Evolutionary conservation across 345 rosid genomes (phyloP).

Genomic region (Euphorbia peplus): DNA sequence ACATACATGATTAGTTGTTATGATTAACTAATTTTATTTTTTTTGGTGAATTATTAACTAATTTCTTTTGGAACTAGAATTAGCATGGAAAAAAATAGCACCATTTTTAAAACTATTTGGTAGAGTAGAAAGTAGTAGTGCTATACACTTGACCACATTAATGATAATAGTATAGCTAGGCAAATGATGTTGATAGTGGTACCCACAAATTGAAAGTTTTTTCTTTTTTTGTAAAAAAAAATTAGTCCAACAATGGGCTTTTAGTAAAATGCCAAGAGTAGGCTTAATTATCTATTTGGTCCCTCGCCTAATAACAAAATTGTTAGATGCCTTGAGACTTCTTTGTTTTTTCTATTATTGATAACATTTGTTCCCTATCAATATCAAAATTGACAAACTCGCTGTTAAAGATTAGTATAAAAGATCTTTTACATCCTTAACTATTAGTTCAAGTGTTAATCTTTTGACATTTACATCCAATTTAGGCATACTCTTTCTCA

Average conservation of each 20-base stretch:
- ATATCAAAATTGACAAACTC: too few species aligned
- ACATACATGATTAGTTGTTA: constrained; percentile 15
- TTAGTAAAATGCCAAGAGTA: neutral
- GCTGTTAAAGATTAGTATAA: too few species aligned
- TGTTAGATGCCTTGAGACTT: too few species aligned
- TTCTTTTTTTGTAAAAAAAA: neutral
- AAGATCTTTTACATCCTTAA: too few species aligned
- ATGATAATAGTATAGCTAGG: constrained; percentile 2
- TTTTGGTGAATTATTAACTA: too few species aligned
- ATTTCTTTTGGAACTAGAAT: neutral
- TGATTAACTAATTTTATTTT: too few species aligned
- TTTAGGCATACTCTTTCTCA: too few species aligned
- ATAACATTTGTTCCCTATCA: too few species aligned
- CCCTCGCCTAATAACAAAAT: too few species aligned
- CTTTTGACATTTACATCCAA: too few species aligned
- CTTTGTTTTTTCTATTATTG: too few species aligned
- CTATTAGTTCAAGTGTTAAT: too few species aligned
- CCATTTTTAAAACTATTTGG: neutral
- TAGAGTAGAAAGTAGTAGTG: neutral
- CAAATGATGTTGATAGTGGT: constrained; percentile 23
- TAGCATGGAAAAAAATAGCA: neutral
- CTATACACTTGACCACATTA: neutral
- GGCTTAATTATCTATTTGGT: neutral
- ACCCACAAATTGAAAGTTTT: constrained; percentile 1
- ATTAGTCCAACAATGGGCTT: neutral